Percentiles rank a stretch among this genome's conserved stretches.
Conservation (phyloP, 2,329 filamentous ascomycete genomes). For the Teratosphaeria epicoccoides region DNA sequence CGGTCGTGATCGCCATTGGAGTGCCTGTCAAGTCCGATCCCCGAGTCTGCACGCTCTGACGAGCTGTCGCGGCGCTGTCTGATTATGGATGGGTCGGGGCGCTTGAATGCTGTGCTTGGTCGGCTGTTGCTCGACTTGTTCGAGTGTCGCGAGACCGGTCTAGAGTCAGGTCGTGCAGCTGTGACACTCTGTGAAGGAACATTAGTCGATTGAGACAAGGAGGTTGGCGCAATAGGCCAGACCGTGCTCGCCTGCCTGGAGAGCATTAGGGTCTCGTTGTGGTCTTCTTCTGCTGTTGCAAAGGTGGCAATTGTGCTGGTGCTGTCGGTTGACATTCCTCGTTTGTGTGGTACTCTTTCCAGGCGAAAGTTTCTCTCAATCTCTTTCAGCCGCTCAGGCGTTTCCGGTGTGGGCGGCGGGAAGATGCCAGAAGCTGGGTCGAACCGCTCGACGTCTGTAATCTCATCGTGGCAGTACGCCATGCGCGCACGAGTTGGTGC, state of each 20-base stretch:
- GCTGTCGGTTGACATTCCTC: slow-evolving; percentile 49
- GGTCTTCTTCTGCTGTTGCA: slow-evolving; percentile 48
- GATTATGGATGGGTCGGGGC: neutral
- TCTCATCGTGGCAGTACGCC: slow-evolving; percentile 10
- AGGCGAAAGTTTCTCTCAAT: slow-evolving; percentile 23
- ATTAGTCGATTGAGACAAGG: neutral
- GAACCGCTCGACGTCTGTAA: slow-evolving; percentile 10
- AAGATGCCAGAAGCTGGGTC: slow-evolving; percentile 8
- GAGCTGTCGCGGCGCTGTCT: slow-evolving; percentile 7
- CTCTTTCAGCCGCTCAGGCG: slow-evolving; percentile 23
- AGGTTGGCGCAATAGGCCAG: slow-evolving; percentile 5
- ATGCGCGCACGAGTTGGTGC: slow-evolving; percentile 12
- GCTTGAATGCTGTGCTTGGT: slow-evolving; percentile 9
- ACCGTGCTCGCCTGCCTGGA: neutral
- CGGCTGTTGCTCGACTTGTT: slow-evolving; percentile 1
- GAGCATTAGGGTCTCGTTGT: neutral
- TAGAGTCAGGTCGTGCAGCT: neutral
- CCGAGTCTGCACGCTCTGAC: slow-evolving; percentile 24
- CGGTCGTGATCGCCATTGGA: slow-evolving; percentile 8
- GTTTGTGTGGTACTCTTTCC: slow-evolving; percentile 18
- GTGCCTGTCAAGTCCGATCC: slow-evolving; percentile 20
- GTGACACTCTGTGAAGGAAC: neutral
- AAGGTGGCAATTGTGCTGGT: slow-evolving; percentile 52
- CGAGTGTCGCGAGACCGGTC: neutral
- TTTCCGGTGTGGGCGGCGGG: slow-evolving; percentile 22